Evolutionary conservation across 208 protist genomes (phyloP).

Genomic region (Leishmania mexicana): DNA sequence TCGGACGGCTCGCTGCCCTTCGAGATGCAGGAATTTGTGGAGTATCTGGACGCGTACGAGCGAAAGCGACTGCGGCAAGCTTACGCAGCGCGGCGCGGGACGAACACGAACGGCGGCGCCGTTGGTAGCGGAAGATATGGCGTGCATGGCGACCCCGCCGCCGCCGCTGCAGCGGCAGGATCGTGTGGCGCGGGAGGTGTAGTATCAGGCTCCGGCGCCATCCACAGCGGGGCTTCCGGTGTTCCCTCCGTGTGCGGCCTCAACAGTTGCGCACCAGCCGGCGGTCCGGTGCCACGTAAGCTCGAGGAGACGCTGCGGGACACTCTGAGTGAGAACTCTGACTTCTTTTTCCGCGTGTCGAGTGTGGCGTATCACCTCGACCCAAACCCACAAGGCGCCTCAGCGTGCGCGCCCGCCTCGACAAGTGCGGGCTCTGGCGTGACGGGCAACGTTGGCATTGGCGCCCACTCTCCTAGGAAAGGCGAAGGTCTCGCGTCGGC

Average conservation of each 20-base stretch:
- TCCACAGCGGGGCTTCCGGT: slow-evolving; percentile 3
- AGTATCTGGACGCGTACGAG: slow-evolving; percentile 31
- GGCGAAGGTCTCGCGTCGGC: slow-evolving; percentile 11
- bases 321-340: slow-evolving; percentile 31
- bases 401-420: slow-evolving; percentile 5
- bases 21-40: slow-evolving; percentile 32
- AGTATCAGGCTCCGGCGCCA: background rate
- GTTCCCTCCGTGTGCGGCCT: background rate
- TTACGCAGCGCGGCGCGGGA: slow-evolving; percentile 6
- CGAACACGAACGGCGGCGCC: slow-evolving; percentile 14
- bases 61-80: slow-evolving; percentile 20
- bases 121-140: slow-evolving; percentile 1
- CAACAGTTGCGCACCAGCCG: background rate
- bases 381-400: background rate
- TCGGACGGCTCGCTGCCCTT: slow-evolving; percentile 27
- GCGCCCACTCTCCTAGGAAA: background rate
- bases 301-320: slow-evolving; percentile 23
- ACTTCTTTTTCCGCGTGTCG: slow-evolving; percentile 44
- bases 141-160: background rate
- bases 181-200: background rate
- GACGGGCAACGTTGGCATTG: background rate
- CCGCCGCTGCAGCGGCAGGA: background rate
- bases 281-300: slow-evolving; percentile 1
- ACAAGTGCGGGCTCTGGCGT: background rate
- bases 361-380: slow-evolving; percentile 39